Conservation (phyloP, 129 eudicot genomes). For the Silybum marianum region DNA sequence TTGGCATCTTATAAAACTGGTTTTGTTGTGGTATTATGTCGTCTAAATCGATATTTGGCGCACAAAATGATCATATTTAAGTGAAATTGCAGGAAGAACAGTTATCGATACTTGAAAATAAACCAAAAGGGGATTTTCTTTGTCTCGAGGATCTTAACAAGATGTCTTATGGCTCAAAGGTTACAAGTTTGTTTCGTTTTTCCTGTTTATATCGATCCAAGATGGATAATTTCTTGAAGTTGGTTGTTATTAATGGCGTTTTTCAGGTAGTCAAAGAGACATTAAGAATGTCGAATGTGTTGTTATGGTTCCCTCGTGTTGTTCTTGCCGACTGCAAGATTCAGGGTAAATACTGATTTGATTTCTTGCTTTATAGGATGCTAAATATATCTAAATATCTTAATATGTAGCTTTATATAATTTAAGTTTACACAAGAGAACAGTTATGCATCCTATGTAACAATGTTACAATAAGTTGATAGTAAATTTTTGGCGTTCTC, state of each 20-base stretch:
- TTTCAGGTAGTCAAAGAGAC: constrained; percentile 66
- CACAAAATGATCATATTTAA: not conserved
- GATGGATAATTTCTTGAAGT: constrained; percentile 5
- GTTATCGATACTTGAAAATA: constrained; percentile 35
- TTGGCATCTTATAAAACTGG: not conserved
- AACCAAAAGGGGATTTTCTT: constrained; percentile 41
- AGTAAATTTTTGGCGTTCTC: not conserved
- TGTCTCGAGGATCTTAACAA: constrained; percentile 51
- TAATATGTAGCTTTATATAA: not conserved
- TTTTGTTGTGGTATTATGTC: not conserved
- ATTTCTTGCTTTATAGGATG: not conserved
- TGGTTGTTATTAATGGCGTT: not conserved
- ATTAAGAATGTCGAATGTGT: constrained; percentile 56
- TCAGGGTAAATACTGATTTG: constrained; percentile 36
- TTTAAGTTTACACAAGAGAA: no score
- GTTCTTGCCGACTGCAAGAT: constrained; percentile 47
- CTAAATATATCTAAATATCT: not conserved
- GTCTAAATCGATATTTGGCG: not conserved
- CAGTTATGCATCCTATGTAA: not conserved
- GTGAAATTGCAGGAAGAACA: constrained; percentile 58
- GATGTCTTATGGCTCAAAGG: constrained; percentile 61
- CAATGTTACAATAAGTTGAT: not conserved
- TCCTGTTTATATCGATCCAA: not conserved
- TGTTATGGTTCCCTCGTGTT: constrained; percentile 63
- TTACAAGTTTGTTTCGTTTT: constrained; percentile 5